Conservation (phyloP, 2,329 filamentous ascomycete species). For the Ceratocystis colombiana region DNA sequence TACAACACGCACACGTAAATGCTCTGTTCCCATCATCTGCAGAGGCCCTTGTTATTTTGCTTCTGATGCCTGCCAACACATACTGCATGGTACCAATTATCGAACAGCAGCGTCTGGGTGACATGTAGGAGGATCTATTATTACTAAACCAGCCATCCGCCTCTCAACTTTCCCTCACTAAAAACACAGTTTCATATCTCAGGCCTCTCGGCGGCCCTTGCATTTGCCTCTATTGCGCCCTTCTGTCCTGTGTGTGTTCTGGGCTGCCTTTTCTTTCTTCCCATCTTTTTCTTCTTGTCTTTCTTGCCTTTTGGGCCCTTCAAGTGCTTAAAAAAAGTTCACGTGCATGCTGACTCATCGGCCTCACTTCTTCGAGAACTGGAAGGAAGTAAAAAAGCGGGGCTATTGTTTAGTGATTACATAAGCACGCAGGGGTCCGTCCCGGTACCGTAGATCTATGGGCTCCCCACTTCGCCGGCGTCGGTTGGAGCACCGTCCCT, state of each 20-base stretch:
- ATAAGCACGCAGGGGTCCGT: no score
- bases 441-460: no score
- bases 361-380: no score
- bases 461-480: no score
- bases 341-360: no score
- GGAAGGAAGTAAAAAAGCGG: no score
- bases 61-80: constrained; percentile 10
- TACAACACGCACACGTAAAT: constrained; percentile 7
- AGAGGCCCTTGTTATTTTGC: background rate
- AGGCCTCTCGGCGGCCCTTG: background rate
- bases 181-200: background rate
- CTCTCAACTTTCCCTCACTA: no score
- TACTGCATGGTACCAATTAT: constrained; percentile 1
- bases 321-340: no score
- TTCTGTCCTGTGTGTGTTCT: background rate
- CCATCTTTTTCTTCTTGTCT: background rate
- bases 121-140: background rate
- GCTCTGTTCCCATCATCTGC: background rate
- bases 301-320: no score
- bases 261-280: background rate
- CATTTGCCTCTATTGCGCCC: background rate
- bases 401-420: no score
- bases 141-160: constrained; percentile 2
- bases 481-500: no score
- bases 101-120: background rate